Evolutionary conservation across 1,284 basidiomycete species (phyloP).

Genomic region (Pholiota adiposa): DNA sequence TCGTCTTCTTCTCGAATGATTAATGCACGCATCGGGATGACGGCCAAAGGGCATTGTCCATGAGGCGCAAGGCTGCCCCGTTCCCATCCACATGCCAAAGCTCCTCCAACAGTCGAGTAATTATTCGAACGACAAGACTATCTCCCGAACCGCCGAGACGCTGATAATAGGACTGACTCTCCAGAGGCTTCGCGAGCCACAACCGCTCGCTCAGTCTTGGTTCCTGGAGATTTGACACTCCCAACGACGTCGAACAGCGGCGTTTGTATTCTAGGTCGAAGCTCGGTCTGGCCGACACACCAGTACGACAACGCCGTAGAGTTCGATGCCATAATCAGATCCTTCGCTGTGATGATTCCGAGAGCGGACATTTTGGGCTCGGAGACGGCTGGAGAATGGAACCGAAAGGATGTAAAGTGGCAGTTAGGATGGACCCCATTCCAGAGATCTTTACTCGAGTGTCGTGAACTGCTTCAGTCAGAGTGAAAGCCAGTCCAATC

Average conservation of each 20-base stretch:
- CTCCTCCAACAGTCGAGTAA: constrained; percentile 47
- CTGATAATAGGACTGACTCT: constrained; percentile 35
- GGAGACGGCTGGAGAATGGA: constrained; percentile 31
- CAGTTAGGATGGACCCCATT: constrained; percentile 13
- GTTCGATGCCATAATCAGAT: constrained; percentile 40
- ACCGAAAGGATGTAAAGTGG: constrained; percentile 41
- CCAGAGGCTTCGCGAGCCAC: constrained; percentile 37
- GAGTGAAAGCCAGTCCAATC: constrained; percentile 2
- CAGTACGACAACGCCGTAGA: constrained; percentile 44
- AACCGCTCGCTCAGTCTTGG: constrained; percentile 42
- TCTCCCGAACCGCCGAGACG: constrained; percentile 29
- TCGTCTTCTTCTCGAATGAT: constrained; percentile 35
- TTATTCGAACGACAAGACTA: constrained; percentile 37
- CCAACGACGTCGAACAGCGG: constrained; percentile 45
- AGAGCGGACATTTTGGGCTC: constrained; percentile 31
- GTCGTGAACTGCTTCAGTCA: constrained; percentile 9
- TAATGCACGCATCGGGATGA: constrained; percentile 17
- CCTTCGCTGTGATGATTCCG: constrained; percentile 38
- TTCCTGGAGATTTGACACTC: constrained; percentile 42
- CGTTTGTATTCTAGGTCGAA: constrained; percentile 46
- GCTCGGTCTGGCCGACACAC: constrained; percentile 43
- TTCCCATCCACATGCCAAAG: constrained; percentile 47
- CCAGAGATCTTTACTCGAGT: constrained; percentile 35
- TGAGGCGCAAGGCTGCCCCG: constrained; percentile 21
- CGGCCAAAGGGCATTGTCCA: constrained; percentile 7